Evolutionary conservation across 1,284 basidiomycete genomes (phyloP), one percentile per base, ranked within the genome.

Genomic region (Cryptococcus sp.): DNA sequence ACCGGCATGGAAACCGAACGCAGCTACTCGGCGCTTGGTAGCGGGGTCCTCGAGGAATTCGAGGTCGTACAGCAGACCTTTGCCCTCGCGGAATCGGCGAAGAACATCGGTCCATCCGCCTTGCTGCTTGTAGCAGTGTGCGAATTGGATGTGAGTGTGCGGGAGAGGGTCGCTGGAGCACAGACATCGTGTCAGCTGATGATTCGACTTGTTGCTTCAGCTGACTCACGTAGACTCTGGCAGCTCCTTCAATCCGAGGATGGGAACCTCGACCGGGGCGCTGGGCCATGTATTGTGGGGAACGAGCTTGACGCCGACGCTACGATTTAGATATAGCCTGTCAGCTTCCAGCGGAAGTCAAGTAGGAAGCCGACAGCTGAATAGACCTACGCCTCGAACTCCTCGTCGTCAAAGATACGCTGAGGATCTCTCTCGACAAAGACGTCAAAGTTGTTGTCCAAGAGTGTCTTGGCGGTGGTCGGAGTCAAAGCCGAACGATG

Each of bases 141-240:
- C 95, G 70, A 99, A 99, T 77, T 98, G 94, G 78, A 99, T 95
- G 80, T 99, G 96, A 10, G 91, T 94, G 81, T 97, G 93, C 13
- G 85, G 86, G 19, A 97, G 82, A 19, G 93, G 89, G 46, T 87
- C 86, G 45, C 76, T 78, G 53, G 1, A 52, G 30, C 8, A 8
- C 38, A 23, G 11, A 3, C 27, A 50, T 17, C 2, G 5, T 27
- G 50, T 39, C 27, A 47, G 49, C 50, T 5, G 15, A n/a, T 19
- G 23, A 11, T 16, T 19, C 40, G n/a, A n/a, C n/a, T n/a, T n/a
- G n/a, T n/a, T n/a, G n/a, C n/a, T n/a, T n/a, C n/a, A n/a, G 13
- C 15, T 23, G 23, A 71, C 77, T 69, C 55, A 78, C 78, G 84
- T 83, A 46, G 91, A 93, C 61, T 82, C 85, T 42, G 90, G 87